Conservation (phyloP, 495 filamentous ascomycete genomes). For the Lindgomyces ingoldianus region DNA sequence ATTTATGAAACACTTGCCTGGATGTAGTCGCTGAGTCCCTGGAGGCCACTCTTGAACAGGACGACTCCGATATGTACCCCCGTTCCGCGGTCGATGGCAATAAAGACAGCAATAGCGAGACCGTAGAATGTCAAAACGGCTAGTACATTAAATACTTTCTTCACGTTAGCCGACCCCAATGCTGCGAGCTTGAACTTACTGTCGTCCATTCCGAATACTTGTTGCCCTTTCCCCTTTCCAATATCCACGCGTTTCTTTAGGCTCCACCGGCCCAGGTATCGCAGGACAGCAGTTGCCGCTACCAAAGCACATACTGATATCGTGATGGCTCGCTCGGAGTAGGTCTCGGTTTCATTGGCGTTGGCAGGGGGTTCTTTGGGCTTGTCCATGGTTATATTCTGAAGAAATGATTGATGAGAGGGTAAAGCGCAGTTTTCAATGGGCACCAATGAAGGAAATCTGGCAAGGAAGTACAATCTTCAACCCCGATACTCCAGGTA, state of each 20-base stretch:
- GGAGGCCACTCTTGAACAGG: constrained; percentile 1
- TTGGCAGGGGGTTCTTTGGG: constrained; percentile 9
- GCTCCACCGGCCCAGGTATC: constrained; percentile 12
- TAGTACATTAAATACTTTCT: constrained; percentile 18
- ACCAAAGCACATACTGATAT: constrained; percentile 1
- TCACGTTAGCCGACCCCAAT: background rate
- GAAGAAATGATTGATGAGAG: too few relatives aligned
- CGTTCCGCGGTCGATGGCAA: constrained; percentile 19
- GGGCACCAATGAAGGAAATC: background rate
- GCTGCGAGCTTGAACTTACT: background rate
- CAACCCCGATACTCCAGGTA: background rate
- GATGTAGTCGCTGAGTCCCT: constrained; percentile 15
- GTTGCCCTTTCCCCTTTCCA: constrained; percentile 4
- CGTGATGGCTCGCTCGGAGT: background rate
- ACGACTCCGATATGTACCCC: constrained; percentile 9
- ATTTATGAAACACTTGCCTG: constrained; percentile 10
- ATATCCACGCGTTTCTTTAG: background rate
- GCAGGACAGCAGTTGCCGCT: background rate
- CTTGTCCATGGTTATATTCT: constrained; percentile 20
- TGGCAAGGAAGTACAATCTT: background rate
- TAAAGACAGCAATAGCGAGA: constrained; percentile 12
- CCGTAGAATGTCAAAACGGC: constrained; percentile 21
- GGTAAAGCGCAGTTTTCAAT: background rate
- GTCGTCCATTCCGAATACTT: constrained; percentile 17
- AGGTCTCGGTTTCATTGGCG: constrained; percentile 6